Conservation (phyloP, 805 yeast genomes). For the Saccharomycopsis sp. region DNA sequence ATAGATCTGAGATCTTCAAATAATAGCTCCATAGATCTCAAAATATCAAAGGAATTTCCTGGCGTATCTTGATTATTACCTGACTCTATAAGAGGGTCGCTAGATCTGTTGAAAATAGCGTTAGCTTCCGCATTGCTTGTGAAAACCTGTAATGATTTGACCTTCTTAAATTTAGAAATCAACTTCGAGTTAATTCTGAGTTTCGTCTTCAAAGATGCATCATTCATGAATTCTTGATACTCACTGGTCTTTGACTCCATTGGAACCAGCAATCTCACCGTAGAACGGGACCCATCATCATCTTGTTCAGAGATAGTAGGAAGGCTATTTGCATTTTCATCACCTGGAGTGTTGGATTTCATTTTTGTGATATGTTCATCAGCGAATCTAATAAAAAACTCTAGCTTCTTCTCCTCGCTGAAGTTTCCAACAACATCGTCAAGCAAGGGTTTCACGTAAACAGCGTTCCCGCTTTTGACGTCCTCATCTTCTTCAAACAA, state of each 20-base stretch:
- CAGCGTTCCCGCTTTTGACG: neutral
- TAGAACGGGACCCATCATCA: neutral
- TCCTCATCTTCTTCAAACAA: neutral
- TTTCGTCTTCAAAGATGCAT: constrained; percentile 3
- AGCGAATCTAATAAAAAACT: constrained; percentile 5
- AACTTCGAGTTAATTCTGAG: constrained; percentile 6
- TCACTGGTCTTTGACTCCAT: neutral
- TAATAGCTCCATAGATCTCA: constrained; percentile 1
- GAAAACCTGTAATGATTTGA: constrained; percentile 8
- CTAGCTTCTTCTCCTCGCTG: neutral
- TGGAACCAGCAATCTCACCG: neutral
- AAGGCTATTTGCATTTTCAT: neutral
- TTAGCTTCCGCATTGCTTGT: neutral
- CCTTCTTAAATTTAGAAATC: constrained; percentile 6
- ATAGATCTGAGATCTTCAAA: constrained; percentile 14
- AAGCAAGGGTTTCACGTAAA: neutral
- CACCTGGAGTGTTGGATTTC: neutral
- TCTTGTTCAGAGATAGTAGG: neutral
- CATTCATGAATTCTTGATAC: neutral
- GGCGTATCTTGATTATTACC: neutral
- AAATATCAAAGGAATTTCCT: neutral
- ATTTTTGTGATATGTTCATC: neutral
- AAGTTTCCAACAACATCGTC: constrained; percentile 5
- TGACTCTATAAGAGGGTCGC: neutral
- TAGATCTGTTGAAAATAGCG: neutral